Evolutionary conservation across 106 monocot species (phyloP), one percentile per base, ranked within the genome.

Genomic region (Dioscorea zingiberensis): DNA sequence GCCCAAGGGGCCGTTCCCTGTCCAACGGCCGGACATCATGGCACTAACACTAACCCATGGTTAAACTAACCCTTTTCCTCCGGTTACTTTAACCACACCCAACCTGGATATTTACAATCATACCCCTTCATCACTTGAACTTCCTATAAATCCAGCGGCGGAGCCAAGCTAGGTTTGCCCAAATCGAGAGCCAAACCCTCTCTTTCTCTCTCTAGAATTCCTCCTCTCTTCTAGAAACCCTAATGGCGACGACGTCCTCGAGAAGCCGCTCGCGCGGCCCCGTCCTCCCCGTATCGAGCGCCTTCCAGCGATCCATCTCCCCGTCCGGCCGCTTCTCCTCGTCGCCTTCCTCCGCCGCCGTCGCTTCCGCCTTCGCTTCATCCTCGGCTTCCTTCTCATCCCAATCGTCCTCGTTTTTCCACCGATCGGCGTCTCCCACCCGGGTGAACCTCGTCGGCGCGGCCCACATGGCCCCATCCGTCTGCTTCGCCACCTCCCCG

Each of bases 391-490:
- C 59, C n/a, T 44, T 64, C 46, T n/a, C n/a, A n/a, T 48, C 81
- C 21, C 24, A 57, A 21, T 38, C 71, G 8, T 61, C 75, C 46
- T 45, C 22, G 46, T 70, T 81, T 44, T 71, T 71, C 44, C 12
- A 71, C 27, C 76, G 83, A 0, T 72, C 84, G 9, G 27, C 87
- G 1, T 91, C 92, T 23, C 78, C 92, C 12, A 79, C 79, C 2
- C 82, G 87, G 61, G 80, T 93, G 59, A 69, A 73, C 73, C 75
- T 85, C 65, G 71, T 72, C 51, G 77, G 83, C 22, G 7, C 71
- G 13, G 7, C 60, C 9, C 64, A 54, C 18, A 9, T 73, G 2
- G 30, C 76, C 23, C 56, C 70, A 25, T 65, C 83, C 69, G 77
- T 88, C 61, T 64, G 77, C 15, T 80, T 85, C 60, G 70, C 88